These are phyloP conservation scores for Cordia subcordata DNA, from an alignment of 257 asterid species.

Conservation along the genomic window DNA sequence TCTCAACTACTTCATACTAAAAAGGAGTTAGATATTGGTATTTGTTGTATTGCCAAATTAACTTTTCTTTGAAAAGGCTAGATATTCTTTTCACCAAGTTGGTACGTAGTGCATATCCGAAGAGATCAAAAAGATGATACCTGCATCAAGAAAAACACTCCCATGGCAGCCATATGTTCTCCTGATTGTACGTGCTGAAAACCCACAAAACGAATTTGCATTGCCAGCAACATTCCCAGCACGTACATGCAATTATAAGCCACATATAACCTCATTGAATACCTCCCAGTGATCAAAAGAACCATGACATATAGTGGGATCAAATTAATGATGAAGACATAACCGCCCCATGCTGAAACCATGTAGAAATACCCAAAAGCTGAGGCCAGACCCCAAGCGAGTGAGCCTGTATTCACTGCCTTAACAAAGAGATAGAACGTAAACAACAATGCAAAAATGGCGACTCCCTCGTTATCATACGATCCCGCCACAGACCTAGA, in stretches of 20 bases:
- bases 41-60: too few relatives aligned
- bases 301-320: conserved; percentile 91
- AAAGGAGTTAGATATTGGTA: too few relatives aligned
- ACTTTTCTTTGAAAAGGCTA: too few relatives aligned
- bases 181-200: conserved; percentile 99
- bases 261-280: conserved; percentile 92
- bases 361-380: conserved; percentile 96
- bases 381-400: conserved; percentile 94
- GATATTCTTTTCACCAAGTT: too few relatives aligned
- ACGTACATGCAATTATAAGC: conserved; percentile 93
- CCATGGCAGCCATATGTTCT: conserved; percentile 99
- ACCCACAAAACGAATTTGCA: conserved; percentile 99
- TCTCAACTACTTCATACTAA: too few relatives aligned
- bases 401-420: conserved; percentile 99
- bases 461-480: conserved; percentile 96
- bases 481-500: conserved; percentile 99
- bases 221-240: conserved; percentile 89
- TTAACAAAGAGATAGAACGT: conserved; percentile 95
- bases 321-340: conserved; percentile 92
- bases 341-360: conserved; percentile 99
- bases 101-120: neutral
- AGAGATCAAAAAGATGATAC: conserved; percentile 19
- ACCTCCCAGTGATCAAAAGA: conserved; percentile 87
- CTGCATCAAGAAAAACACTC: conserved; percentile 98
- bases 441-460: conserved; percentile 89